A percentile compares a stretch with the other conserved stretches of the same genome.
These are phyloP conservation scores for Colletotrichum ledebouriae DNA, from an alignment of 2,329 filamentous ascomycete species.

Conservation along the genomic window DNA sequence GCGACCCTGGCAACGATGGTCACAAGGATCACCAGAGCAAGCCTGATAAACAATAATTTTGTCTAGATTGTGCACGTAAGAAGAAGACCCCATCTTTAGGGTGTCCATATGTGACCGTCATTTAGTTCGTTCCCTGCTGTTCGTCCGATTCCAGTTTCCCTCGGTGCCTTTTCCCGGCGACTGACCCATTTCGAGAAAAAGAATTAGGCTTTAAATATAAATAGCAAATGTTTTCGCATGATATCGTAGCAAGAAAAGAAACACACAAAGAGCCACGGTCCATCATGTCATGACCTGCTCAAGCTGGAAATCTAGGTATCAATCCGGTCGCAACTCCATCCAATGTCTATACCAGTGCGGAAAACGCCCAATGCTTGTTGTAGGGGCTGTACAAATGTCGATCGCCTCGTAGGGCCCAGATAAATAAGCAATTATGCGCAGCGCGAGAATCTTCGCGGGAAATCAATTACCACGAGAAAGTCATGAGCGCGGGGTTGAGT, in stretches of 20 bases:
- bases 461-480: constrained; percentile 76
- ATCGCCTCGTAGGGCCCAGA: constrained; percentile 28
- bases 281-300: constrained; percentile 31
- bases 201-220: constrained; percentile 34
- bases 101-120: neutral
- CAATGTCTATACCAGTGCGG: constrained; percentile 37
- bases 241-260: constrained; percentile 21
- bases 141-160: neutral
- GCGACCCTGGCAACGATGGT: no score
- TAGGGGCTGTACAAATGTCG: constrained; percentile 29
- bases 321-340: constrained; percentile 38
- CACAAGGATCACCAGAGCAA: neutral
- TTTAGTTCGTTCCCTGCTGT: constrained; percentile 25
- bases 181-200: neutral
- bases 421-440: constrained; percentile 25
- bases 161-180: neutral
- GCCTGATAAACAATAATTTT: neutral
- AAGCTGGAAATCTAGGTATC: constrained; percentile 38
- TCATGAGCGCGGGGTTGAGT: constrained; percentile 84
- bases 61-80: constrained; percentile 12
- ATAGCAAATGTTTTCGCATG: constrained; percentile 15
- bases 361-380: constrained; percentile 32
- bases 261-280: constrained; percentile 6
- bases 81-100: constrained; percentile 18
- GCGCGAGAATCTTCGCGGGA: neutral